Evolutionary conservation across 2,329 filamentous ascomycete genomes (phyloP), one percentile per base, ranked within the genome.

Genomic region (Pseudocercospora fuligena): DNA sequence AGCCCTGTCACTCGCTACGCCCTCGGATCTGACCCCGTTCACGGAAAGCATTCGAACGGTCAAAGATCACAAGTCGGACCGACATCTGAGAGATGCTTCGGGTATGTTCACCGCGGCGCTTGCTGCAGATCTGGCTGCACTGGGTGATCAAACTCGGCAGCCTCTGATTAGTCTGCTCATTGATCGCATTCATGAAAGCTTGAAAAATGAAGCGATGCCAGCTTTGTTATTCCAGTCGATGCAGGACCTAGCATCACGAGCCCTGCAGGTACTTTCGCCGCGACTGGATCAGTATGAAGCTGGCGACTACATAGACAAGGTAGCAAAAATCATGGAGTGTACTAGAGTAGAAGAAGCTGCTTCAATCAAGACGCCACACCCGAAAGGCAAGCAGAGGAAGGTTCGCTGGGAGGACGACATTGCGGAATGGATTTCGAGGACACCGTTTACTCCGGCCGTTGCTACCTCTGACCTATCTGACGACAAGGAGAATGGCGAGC

Each of bases 371-470:
- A 58, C 56, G 56, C 56, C 56, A 8, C 16, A n/a, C 14, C 56
- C 14, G 56, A 36, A 40, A 43, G 33, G 11, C 19, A 40, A 23
- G 56, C 56, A 19, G 23, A 21, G 49, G 14, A 78, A 77, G 3
- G 80, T 80, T 61, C 73, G 77, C 23, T 82, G 80, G 80, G 81
- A 83, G 69, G 80, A 82, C 57, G 80, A 80, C 9, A 78, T 83
- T 40, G 79, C 80, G 25, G 81, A 83, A 66, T 83, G 81, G 81
- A 78, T 82, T n/a, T 73, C 76, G 0, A 78, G 75, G 43, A 82
- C 81, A 8, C 81, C 81, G 0, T 78, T 69, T 11, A 60, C 65
- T 0, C 56, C 56, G 14, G 56, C 56, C n/a, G 56, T 40, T 21
- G 19, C 25, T 21, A 25, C 8, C 5, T 58, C 56, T 21, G 19